Evolutionary conservation across 257 asterid species (phyloP), one percentile per base, ranked within the genome.

Genomic region (Gentiana macrophylla): DNA sequence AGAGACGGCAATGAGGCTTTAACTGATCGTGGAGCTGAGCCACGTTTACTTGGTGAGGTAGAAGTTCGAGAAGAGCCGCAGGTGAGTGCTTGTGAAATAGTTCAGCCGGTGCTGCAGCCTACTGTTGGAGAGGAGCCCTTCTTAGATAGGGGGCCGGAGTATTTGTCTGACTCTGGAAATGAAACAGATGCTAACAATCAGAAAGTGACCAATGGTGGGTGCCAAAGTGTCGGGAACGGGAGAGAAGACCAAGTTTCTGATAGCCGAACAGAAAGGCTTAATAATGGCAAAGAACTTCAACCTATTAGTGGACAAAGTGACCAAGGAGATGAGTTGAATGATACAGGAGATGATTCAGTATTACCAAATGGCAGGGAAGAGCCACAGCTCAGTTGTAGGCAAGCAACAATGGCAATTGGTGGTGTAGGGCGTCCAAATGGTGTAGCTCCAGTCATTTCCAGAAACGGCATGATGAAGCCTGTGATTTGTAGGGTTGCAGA

Each of bases 401-500:
- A 37, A 37, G 62, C 43, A 24, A 43, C 62, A 44, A 60, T n/a
- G 8, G 50, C 50, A 32, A 0, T 37, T 24, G 53, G 38, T 1
- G 2, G 12, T 38, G 53, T 49, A 12, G 15, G 47, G 48, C 69
- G n/a, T 0, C 37, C 44, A 52, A 67, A 60, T 35, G 71, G 50
- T 50, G 53, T 38, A 35, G 58, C 57, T 15, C 32, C 38, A 1
- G 63, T 37, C 1, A 62, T 49, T 59, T 54, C 49, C 49, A 71
- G 11, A 35, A 68, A 57, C 49, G 74, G 65, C 62, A 51, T 50
- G 55, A 45, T 62, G 0, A 63, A 57, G 69, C 68, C 89, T 49
- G 69, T 80, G 56, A 56, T 80, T 53, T 62, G 82, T 55, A 73
- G 67, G 65, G 63, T 77, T 67, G 81, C 74, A 35, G 98, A 86